Evolutionary conservation across 164 flowering plant genomes (phyloP), one percentile per base, ranked within the genome.

Genomic region (Cinnamomum micranthum): DNA sequence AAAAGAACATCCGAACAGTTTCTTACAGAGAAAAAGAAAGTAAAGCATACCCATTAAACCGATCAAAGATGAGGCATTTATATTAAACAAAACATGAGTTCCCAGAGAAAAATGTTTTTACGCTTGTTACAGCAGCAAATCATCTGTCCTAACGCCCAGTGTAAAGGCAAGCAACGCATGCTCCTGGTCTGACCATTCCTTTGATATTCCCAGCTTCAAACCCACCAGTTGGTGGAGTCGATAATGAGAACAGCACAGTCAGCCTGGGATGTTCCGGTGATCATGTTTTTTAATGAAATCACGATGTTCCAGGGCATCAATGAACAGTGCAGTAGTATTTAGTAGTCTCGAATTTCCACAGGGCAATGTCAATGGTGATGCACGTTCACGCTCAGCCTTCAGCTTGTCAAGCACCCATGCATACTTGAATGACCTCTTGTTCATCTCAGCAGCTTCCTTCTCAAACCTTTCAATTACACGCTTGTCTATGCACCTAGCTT

Each of bases 271-370:
- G 75, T 73, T 28, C 75, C 75, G 1, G 75, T 78, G 67, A 78
- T 78, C 81, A 78, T 74, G 75, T 78, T 78, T 74, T n/a, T 78
- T 78, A 41, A 78, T 78, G 71, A 78, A 78, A 33, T 78, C 81
- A 71, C 81, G 77, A 69, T 78, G 81, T 6, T 77, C 81, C 50
- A 77, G 81, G 22, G 81, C 81, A 78, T 78, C 81, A 71, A 78
- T 78, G 62, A n/a, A 78, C 81, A 51, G 81, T 78, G 77, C 81
- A 78, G 77, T 78, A 78, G 71, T 78, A 78, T 55, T 75, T 78
- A n/a, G 81, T 78, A 19, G 81, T 78, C 71, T 78, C 81, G 22
- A 78, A 78, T n/a, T 87, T 87, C 90, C 87, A 85, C 72, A 73
- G 70, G 81, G 75, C 75, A 65, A 73, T 73, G 33, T 73, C 75